Evolutionary conservation across 768 basidiomycete genomes (phyloP), one percentile per base, ranked within the genome.

Genomic region (Naganishia onofrii): DNA sequence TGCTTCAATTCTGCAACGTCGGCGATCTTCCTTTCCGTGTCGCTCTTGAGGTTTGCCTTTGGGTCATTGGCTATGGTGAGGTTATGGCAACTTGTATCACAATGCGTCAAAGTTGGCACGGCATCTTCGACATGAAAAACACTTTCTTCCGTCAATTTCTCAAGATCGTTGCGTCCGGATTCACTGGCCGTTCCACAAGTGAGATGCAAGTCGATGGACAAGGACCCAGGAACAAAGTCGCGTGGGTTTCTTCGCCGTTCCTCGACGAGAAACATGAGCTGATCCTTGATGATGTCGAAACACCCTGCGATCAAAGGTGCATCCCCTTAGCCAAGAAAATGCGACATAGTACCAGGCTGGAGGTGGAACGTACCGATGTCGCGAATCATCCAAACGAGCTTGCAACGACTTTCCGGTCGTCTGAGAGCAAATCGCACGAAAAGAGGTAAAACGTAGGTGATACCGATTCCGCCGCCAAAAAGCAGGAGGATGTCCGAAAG

Each of bases 341-440:
- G n/a, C n/a, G n/a, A n/a, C n/a, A n/a, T n/a, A n/a, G n/a, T n/a
- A n/a, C n/a, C n/a, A n/a, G n/a, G n/a, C n/a, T n/a, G 2, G 15
- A 13, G 7, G n/a, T 21, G n/a, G 38, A 44, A 44, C 38, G 38
- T 44, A 63, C 60, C 60, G 2, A 63, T 36, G 38, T 63, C 60
- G 7, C 60, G 60, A n/a, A 63, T 34, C 60, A 63, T 63, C 60
- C 60, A 63, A 1, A 63, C 60, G 21, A 63, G 60, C 38, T 63
- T 63, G 38, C 60, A 63, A 6, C 42, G 28, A 15, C 36, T 44
- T 28, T 63, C 23, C 23, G 60, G 36, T 19, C 36, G 36, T 17
- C 42, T 36, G 3, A 44, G 23, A 10, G 60, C 60, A 19, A 63
- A 42, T 13, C 60, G 36, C 38, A 63, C 60, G 28, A 63, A 44